Evolutionary conservation across 176 grass and related monocot species (phyloP).

Genomic region (Thinopyrum elongatum): DNA sequence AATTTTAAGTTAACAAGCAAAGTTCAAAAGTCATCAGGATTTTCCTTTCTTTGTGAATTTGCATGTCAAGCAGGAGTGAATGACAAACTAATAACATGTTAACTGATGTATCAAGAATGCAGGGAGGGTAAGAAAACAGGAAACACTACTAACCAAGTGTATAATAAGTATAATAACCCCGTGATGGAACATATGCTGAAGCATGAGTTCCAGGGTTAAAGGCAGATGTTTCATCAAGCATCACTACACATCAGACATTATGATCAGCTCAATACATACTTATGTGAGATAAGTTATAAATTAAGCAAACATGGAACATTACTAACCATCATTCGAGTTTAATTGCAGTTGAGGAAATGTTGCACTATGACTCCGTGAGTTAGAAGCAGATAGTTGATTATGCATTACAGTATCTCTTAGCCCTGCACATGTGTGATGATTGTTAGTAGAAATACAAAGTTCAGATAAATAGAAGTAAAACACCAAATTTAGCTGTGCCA

Average conservation of each 20-base stretch:
- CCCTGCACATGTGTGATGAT: conserved; percentile 10
- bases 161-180: not conserved
- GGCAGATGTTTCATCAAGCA: conserved; percentile 4
- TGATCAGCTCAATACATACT: not conserved
- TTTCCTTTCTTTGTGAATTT: not conserved
- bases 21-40: not conserved
- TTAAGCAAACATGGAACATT: not conserved
- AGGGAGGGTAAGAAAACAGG: not conserved
- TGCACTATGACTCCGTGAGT: not conserved
- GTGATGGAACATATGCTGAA: not conserved
- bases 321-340: not conserved
- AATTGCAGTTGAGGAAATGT: not conserved
- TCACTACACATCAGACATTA: not conserved
- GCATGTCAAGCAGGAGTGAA: not conserved
- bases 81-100: not conserved
- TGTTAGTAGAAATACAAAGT: not conserved
- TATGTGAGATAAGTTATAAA: not conserved
- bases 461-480: not conserved
- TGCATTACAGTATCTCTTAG: not conserved
- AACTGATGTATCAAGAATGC: not conserved
- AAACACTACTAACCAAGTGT: not conserved
- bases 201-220: not conserved
- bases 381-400: not conserved
- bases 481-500: not conserved
- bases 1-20: not conserved